A percentile compares a stretch with the other conserved stretches of the same genome.
phyloP scores from a whole-genome alignment of 345 rosid species.

The Nasturtium officinale region DNA sequence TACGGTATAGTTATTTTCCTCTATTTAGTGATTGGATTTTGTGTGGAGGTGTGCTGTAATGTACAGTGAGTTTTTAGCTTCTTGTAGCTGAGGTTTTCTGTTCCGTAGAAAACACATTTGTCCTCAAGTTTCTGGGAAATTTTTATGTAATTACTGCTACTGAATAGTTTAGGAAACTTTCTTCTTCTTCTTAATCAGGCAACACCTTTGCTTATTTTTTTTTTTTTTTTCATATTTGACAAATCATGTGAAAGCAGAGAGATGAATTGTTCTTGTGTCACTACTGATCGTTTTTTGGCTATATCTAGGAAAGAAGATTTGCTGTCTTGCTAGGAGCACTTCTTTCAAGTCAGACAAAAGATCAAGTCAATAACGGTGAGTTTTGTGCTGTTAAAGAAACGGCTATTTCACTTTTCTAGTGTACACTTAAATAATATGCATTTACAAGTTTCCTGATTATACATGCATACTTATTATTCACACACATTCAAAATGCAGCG shows the following conservation, averaged over 20 bases:
- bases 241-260: background rate
- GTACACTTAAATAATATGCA: background rate
- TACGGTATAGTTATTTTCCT: slow-evolving; percentile 20
- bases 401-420: background rate
- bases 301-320: slow-evolving; percentile 69
- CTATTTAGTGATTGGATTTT: background rate
- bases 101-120: background rate
- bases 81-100: background rate
- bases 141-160: background rate
- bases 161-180: background rate
- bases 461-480: slow-evolving; percentile 16
- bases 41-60: background rate
- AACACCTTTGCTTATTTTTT: background rate
- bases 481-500: slow-evolving; percentile 52
- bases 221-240: background rate
- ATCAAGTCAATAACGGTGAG: slow-evolving; percentile 74
- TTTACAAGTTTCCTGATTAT: background rate
- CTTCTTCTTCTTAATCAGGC: background rate
- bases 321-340: slow-evolving; percentile 70
- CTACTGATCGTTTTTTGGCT: background rate
- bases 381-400: slow-evolving; percentile 26
- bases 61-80: slow-evolving; percentile 6
- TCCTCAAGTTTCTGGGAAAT: background rate
- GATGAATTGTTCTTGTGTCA: slow-evolving; percentile 1
- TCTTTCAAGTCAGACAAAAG: slow-evolving; percentile 81